phyloP scores from a whole-genome alignment of 2,329 filamentous ascomycete genomes.

The Diaporthe sp. region DNA sequence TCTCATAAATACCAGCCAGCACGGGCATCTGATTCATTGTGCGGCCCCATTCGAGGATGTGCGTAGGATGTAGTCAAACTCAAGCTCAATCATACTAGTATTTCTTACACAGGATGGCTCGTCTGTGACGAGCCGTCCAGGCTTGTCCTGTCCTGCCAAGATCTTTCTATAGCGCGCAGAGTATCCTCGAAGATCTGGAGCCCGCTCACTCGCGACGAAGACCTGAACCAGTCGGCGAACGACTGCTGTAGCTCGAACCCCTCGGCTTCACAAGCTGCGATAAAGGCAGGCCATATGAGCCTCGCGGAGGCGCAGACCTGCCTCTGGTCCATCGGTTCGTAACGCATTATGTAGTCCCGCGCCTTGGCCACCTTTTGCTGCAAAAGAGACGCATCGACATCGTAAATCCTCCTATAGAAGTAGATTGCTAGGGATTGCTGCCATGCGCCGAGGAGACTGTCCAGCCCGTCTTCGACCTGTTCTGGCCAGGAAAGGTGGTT shows the following conservation, averaged over 20 bases:
- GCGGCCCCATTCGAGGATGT: neutral
- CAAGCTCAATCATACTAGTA: neutral
- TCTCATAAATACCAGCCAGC: too few relatives aligned
- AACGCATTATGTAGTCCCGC: slow-evolving; percentile 50
- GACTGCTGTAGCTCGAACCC: slow-evolving; percentile 48
- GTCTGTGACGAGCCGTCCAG: neutral
- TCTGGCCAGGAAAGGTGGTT: slow-evolving; percentile 41
- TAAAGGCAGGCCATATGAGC: slow-evolving; percentile 56
- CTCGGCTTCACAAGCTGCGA: slow-evolving; percentile 55
- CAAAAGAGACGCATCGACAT: slow-evolving; percentile 52
- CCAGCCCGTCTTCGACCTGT: slow-evolving; percentile 42
- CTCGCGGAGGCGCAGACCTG: slow-evolving; percentile 49
- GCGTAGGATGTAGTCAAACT: neutral
- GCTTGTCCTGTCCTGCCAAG: slow-evolving; percentile 49
- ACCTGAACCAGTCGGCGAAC: slow-evolving; percentile 53
- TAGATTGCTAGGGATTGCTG: slow-evolving; percentile 54
- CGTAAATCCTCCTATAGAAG: slow-evolving; percentile 56
- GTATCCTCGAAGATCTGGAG: slow-evolving; percentile 50
- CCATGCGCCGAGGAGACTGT: slow-evolving; percentile 52
- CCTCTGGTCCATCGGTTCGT: slow-evolving; percentile 46
- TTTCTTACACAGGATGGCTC: neutral
- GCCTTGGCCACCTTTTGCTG: slow-evolving; percentile 52
- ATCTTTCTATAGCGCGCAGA: slow-evolving; percentile 40
- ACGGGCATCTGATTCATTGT: neutral
- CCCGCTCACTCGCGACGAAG: slow-evolving; percentile 48